Evolutionary conservation across 2,329 filamentous ascomycete genomes (phyloP).

Genomic region (Elsinoe ampelina): DNA sequence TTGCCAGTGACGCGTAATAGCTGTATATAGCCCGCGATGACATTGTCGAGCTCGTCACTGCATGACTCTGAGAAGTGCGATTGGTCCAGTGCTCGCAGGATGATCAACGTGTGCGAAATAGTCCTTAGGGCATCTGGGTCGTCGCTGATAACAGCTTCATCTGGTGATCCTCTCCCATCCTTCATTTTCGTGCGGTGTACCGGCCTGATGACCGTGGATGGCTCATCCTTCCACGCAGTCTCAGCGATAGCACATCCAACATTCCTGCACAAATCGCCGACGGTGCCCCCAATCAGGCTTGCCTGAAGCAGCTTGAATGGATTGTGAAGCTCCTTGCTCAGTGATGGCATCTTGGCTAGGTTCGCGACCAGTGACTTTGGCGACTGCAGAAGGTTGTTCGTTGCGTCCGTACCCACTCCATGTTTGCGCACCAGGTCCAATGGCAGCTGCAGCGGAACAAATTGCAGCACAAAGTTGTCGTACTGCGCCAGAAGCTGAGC

Average conservation of each 20-base stretch:
- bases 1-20: slow-evolving; percentile 64
- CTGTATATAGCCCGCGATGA: slow-evolving; percentile 73
- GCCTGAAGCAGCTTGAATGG: slow-evolving; percentile 70
- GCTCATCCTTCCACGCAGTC: slow-evolving; percentile 20
- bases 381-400: slow-evolving; percentile 17
- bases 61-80: slow-evolving; percentile 21
- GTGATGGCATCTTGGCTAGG: slow-evolving; percentile 49
- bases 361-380: slow-evolving; percentile 46
- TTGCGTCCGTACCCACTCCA: neutral
- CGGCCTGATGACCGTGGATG: slow-evolving; percentile 16
- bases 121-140: slow-evolving; percentile 38
- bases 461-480: slow-evolving; percentile 55
- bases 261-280: slow-evolving; percentile 35
- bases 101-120: slow-evolving; percentile 48
- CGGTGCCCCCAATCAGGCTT: slow-evolving; percentile 57
- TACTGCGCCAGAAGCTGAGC: slow-evolving; percentile 73
- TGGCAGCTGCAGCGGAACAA: slow-evolving; percentile 16
- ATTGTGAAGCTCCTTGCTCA: slow-evolving; percentile 49
- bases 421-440: neutral
- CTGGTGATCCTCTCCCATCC: neutral
- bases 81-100: slow-evolving; percentile 46
- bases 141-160: slow-evolving; percentile 27
- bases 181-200: slow-evolving; percentile 8
- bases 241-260: slow-evolving; percentile 36
- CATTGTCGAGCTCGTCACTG: slow-evolving; percentile 43